A percentile compares a stretch with the other conserved stretches of the same genome.
Conservation (phyloP, 805 yeast species). For the Helenozyma rhizophorensis region DNA sequence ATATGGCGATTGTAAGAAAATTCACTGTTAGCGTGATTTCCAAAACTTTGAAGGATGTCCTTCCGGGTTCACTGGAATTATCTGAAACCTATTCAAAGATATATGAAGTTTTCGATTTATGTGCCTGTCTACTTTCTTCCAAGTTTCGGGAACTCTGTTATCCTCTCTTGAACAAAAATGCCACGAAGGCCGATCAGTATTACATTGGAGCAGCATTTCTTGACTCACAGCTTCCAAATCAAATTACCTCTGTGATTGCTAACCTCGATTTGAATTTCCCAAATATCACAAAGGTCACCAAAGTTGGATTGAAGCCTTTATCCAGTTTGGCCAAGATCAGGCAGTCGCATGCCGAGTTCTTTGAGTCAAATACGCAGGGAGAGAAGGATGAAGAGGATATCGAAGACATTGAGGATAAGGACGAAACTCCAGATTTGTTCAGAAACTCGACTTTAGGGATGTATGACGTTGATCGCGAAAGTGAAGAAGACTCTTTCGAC, state of each 20-base stretch:
- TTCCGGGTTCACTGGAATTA: conserved; percentile 29
- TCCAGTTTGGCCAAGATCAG: conserved; percentile 54
- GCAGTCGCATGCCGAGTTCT: conserved; percentile 51
- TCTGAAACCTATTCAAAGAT: conserved; percentile 51
- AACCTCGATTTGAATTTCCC: conserved; percentile 74
- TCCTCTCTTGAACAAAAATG: conserved; percentile 42
- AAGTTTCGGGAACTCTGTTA: conserved; percentile 38
- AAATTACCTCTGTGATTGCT: conserved; percentile 57
- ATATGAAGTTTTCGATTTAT: conserved; percentile 48
- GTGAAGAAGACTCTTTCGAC: conserved; percentile 50
- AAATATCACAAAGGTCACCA: conserved; percentile 54
- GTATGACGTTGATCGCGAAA: conserved; percentile 79
- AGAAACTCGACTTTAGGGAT: conserved; percentile 89
- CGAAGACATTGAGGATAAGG: conserved; percentile 55
- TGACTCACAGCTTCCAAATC: conserved; percentile 59
- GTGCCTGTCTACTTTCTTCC: conserved; percentile 39
- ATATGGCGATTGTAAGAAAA: conserved; percentile 67
- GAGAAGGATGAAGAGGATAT: conserved; percentile 45
- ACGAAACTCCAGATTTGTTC: conserved; percentile 79
- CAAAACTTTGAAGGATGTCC: conserved; percentile 56
- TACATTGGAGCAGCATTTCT: conserved; percentile 61
- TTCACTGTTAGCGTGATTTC: conserved; percentile 66
- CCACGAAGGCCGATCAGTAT: conserved; percentile 56
- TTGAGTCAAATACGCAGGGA: conserved; percentile 47
- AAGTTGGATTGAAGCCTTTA: conserved; percentile 55